These are phyloP conservation scores for Austroboletus eburneus DNA, from an alignment of 768 basidiomycete species.

Conservation along the genomic window DNA sequence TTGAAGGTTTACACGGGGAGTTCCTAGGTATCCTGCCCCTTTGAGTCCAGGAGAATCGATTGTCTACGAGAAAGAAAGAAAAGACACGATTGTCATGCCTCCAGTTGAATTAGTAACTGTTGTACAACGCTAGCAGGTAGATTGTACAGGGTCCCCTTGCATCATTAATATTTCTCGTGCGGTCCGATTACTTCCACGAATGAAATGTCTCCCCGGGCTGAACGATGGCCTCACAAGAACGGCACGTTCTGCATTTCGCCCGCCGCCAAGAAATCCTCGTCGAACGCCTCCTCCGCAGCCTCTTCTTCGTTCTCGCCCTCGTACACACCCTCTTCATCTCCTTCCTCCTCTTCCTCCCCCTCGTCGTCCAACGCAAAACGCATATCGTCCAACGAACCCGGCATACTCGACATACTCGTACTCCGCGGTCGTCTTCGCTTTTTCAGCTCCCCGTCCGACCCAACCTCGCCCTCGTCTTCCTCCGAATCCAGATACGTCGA, in stretches of 20 bases:
- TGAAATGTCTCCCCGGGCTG: no score
- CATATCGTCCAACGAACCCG: conserved; percentile 70
- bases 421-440: conserved; percentile 42
- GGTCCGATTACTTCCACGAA: no score
- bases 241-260: conserved; percentile 82
- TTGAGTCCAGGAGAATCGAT: no score
- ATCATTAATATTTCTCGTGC: no score
- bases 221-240: conserved; percentile 41
- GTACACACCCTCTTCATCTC: conserved; percentile 30
- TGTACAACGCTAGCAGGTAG: no score
- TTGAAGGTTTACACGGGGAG: no score
- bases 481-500: conserved; percentile 51
- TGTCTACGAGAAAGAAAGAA: no score
- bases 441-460: conserved; percentile 37
- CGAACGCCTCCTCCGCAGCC: conserved; percentile 68
- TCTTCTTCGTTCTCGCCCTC: conserved; percentile 51
- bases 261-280: conserved; percentile 74
- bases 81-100: no score
- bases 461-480: conserved; percentile 40
- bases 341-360: conserved; percentile 29
- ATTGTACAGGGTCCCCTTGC: no score
- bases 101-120: no score
- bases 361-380: conserved; percentile 52
- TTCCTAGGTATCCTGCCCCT: no score
- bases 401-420: conserved; percentile 80